phyloP scores from a whole-genome alignment of 345 rosid genomes.

The Anacardium occidentale region DNA sequence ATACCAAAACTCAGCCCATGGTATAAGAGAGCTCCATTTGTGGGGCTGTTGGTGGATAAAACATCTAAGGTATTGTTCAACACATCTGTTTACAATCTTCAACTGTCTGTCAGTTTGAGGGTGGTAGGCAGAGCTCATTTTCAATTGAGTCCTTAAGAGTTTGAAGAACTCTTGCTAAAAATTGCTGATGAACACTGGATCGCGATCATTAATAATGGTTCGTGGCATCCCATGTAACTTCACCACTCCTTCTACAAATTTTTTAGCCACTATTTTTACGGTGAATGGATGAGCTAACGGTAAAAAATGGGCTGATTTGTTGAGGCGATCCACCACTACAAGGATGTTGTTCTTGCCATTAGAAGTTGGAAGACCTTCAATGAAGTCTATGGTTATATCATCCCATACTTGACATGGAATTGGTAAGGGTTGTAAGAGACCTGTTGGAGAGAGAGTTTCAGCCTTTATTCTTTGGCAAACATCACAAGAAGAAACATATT shows the following conservation, averaged over 20 bases:
- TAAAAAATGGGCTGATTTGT: slow-evolving; percentile 1
- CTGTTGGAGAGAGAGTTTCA: neutral
- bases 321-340: neutral
- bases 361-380: neutral
- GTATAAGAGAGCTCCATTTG: too few species aligned
- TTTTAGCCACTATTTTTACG: neutral
- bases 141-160: too few species aligned
- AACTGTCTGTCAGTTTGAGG: too few species aligned
- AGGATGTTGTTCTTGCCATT: neutral
- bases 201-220: neutral
- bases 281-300: neutral
- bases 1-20: too few species aligned
- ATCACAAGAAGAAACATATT: neutral
- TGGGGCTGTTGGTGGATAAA: too few species aligned
- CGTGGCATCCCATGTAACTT: neutral
- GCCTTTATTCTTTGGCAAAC: neutral
- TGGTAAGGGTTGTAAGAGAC: neutral
- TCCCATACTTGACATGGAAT: slow-evolving; percentile 3
- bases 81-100: too few species aligned
- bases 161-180: slow-evolving; percentile 11
- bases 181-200: neutral
- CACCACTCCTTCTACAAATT: neutral
- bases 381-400: slow-evolving; percentile 8
- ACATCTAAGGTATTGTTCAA: too few species aligned
- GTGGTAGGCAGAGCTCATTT: too few species aligned